phyloP scores from a whole-genome alignment of 2,329 filamentous ascomycete species.

The Sporothrix protearum region DNA sequence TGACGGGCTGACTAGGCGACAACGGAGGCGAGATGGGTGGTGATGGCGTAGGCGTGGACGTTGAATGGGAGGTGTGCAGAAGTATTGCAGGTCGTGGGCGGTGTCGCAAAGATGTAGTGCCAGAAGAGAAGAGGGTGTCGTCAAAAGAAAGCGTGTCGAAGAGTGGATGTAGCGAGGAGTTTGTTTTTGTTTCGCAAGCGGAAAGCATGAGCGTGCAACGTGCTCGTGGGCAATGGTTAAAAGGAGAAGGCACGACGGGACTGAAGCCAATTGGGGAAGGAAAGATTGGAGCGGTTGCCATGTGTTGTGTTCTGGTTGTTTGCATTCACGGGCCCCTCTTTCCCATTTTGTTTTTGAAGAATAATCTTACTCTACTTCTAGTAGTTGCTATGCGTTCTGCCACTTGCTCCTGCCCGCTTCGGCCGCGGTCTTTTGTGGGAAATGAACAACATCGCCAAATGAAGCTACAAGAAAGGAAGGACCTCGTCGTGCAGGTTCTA shows the following conservation, averaged over 20 bases:
- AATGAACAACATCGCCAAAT: slow-evolving; percentile 24
- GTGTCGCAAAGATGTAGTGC: background rate
- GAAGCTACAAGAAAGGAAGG: slow-evolving; percentile 17
- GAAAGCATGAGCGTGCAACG: slow-evolving; percentile 4
- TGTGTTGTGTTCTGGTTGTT: background rate
- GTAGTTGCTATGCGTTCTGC: slow-evolving; percentile 11
- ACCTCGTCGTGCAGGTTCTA: slow-evolving; percentile 11
- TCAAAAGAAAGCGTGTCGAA: background rate
- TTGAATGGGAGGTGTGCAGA: slow-evolving; percentile 2
- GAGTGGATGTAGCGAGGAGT: background rate
- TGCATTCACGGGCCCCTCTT: slow-evolving; percentile 6
- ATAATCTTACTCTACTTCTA: background rate
- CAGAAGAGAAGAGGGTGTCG: background rate
- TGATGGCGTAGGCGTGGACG: background rate
- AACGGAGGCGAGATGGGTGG: background rate
- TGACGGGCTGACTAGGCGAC: slow-evolving; percentile 20
- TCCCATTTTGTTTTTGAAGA: slow-evolving; percentile 4
- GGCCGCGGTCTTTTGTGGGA: slow-evolving; percentile 19
- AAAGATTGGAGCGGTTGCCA: background rate
- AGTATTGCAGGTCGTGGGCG: background rate
- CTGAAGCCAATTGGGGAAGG: background rate
- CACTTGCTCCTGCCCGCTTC: slow-evolving; percentile 5
- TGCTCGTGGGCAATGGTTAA: background rate
- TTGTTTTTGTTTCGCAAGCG: background rate
- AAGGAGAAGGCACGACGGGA: slow-evolving; percentile 14